Conservation (phyloP, 495 filamentous ascomycete genomes). For the Penicillium canariense region DNA sequence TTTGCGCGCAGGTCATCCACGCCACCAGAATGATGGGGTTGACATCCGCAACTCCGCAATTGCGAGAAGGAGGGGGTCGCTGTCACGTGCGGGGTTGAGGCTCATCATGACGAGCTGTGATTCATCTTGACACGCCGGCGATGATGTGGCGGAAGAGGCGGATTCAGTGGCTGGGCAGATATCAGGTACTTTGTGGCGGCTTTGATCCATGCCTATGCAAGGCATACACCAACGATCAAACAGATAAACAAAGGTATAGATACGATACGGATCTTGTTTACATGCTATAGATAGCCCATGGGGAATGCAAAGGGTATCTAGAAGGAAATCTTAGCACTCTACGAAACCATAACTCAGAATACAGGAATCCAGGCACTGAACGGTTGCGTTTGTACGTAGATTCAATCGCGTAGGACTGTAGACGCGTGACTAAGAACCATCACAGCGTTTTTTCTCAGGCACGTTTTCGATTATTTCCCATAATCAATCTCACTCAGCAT, state of each 20-base stretch:
- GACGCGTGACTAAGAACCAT: background rate
- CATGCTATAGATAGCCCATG: no score
- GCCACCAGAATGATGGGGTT: background rate
- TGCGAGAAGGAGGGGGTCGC: slow-evolving; percentile 16
- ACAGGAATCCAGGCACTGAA: background rate
- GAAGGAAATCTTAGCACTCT: background rate
- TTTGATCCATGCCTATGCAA: no score
- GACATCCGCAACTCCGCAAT: background rate
- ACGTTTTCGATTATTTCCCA: background rate
- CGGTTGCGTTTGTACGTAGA: background rate
- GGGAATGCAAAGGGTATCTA: background rate
- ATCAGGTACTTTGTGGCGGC: no score
- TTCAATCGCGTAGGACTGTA: background rate
- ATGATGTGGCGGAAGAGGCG: background rate
- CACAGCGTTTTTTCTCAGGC: background rate
- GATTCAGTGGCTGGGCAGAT: background rate
- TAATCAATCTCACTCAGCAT: background rate
- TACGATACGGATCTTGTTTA: background rate
- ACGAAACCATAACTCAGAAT: background rate
- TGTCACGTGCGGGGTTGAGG: slow-evolving; percentile 30
- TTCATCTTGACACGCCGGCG: slow-evolving; percentile 20
- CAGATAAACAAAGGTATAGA: background rate
- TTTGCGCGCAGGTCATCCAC: background rate
- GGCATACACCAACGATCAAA: background rate
- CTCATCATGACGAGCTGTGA: slow-evolving; percentile 19